Conservation (phyloP, 805 yeast species). For the Myxozyma mucilagina region DNA sequence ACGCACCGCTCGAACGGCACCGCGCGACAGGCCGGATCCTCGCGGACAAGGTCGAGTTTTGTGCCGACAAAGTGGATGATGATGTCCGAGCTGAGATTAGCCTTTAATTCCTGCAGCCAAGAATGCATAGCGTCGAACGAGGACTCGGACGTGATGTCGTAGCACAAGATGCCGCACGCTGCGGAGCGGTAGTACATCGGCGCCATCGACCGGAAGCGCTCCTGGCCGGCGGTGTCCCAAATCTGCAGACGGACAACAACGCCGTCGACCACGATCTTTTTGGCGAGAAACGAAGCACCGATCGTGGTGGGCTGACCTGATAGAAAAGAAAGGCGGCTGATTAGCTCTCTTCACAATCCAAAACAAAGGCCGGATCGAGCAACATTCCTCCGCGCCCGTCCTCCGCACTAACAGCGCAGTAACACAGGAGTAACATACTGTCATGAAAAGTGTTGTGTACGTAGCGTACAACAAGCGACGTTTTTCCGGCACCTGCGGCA, state of each 20-base stretch:
- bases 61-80: constrained; percentile 42
- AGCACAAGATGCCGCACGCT: constrained; percentile 42
- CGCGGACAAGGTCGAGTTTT: constrained; percentile 40
- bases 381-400: no score
- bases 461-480: constrained; percentile 41
- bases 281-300: constrained; percentile 42
- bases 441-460: constrained; percentile 41
- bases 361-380: no score
- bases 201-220: constrained; percentile 85
- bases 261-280: constrained; percentile 40
- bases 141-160: constrained; percentile 41
- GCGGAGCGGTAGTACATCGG: constrained; percentile 46
- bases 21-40: constrained; percentile 39
- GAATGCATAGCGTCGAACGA: constrained; percentile 42
- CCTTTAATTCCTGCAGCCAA: constrained; percentile 40
- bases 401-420: no score
- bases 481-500: constrained; percentile 40
- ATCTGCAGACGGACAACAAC: constrained; percentile 50
- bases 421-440: constrained; percentile 9
- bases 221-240: constrained; percentile 99
- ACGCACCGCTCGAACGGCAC: constrained; percentile 42
- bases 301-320: constrained; percentile 40
- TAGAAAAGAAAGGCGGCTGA: background rate
- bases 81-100: constrained; percentile 38
- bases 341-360: background rate